These are phyloP conservation scores for Ogataea sp. DNA, from an alignment of 805 yeast genomes.

Conservation along the genomic window DNA sequence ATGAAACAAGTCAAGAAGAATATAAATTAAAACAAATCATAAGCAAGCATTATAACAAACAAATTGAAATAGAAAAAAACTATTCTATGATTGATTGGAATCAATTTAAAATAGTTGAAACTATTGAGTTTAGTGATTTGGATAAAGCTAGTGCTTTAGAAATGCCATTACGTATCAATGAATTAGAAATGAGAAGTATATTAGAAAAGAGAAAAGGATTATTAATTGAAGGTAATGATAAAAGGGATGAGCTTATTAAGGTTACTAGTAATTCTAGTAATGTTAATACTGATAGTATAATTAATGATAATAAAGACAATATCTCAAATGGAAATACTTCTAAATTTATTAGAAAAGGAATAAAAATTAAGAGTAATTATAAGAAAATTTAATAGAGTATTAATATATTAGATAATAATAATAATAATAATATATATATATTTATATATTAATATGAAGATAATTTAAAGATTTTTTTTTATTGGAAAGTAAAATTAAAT, in stretches of 20 bases:
- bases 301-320: constrained; percentile 53
- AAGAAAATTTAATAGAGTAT: constrained; percentile 21
- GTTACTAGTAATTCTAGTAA: too few relatives aligned
- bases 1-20: constrained; percentile 47
- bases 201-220: constrained; percentile 36
- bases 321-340: constrained; percentile 73
- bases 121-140: constrained; percentile 53
- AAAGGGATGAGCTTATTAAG: constrained; percentile 48
- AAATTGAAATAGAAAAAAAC: constrained; percentile 25
- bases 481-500: background rate
- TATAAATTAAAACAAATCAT: constrained; percentile 27
- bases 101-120: constrained; percentile 65
- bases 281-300: constrained; percentile 2
- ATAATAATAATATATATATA: constrained; percentile 14
- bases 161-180: constrained; percentile 47
- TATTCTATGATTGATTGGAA: constrained; percentile 86
- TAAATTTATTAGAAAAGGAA: constrained; percentile 1
- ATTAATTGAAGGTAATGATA: constrained; percentile 38
- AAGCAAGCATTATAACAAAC: constrained; percentile 25
- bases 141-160: constrained; percentile 52
- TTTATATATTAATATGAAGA: too few relatives aligned
- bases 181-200: constrained; percentile 54
- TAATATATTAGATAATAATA: constrained; percentile 57
- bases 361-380: constrained; percentile 25
- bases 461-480: too few relatives aligned